Conservation (phyloP, 192 early-diverging fungal species). For the Backusella tarrabulga region DNA sequence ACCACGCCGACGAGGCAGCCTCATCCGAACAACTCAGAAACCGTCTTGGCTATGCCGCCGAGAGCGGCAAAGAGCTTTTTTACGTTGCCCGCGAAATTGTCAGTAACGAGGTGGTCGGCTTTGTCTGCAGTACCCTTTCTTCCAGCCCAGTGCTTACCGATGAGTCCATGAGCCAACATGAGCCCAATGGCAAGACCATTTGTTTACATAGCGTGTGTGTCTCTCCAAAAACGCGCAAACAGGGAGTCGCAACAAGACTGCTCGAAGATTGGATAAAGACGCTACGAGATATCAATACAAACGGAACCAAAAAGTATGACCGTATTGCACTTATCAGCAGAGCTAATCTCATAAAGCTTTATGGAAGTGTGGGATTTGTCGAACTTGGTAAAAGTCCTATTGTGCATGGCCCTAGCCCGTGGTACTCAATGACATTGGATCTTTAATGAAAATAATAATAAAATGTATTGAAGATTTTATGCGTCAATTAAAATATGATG, state of each 20-base stretch:
- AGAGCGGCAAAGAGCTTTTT: conserved; percentile 32
- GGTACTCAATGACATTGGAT: conserved; percentile 40
- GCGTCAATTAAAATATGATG: too few relatives aligned
- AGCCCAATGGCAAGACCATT: conserved; percentile 57
- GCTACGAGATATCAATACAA: conserved; percentile 19
- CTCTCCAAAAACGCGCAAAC: conserved; percentile 39
- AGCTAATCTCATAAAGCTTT: conserved; percentile 52
- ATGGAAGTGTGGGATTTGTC: conserved; percentile 61
- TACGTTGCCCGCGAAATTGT: conserved; percentile 26
- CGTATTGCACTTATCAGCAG: conserved; percentile 59
- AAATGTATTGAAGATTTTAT: not conserved
- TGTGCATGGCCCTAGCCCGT: conserved; percentile 57
- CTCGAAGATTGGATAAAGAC: conserved; percentile 47
- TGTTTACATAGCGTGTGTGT: conserved; percentile 74
- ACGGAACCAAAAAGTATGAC: conserved; percentile 29
- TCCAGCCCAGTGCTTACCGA: conserved; percentile 49
- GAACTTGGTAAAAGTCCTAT: conserved; percentile 56
- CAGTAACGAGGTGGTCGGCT: conserved; percentile 48
- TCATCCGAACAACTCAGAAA: conserved; percentile 37
- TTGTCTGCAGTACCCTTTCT: conserved; percentile 57
- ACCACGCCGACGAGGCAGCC: conserved; percentile 47
- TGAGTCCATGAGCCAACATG: conserved; percentile 61
- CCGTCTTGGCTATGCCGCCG: conserved; percentile 37
- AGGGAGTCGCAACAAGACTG: conserved; percentile 56
- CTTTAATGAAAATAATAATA: conserved; percentile 12